phyloP scores from a whole-genome alignment of 2,329 filamentous ascomycete genomes.

The Hypocrella siamensis region DNA sequence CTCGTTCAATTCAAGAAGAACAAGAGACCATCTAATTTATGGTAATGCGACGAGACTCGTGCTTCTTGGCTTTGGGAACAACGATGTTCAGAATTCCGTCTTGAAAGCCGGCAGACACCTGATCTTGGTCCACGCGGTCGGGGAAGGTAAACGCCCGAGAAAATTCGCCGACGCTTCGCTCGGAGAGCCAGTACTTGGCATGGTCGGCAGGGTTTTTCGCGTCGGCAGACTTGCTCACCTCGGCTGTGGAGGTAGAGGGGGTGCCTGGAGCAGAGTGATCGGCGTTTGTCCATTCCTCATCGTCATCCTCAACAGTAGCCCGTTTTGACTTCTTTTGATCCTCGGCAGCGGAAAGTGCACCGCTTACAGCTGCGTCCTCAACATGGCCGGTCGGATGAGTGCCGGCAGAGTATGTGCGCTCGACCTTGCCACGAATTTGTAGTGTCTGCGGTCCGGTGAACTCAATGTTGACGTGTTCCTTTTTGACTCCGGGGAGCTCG shows the following conservation, averaged over 20 bases:
- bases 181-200: constrained; percentile 55
- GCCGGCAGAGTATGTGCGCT: constrained; percentile 45
- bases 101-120: constrained; percentile 44
- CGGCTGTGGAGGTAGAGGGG: constrained; percentile 5
- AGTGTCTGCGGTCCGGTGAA: constrained; percentile 65
- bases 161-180: constrained; percentile 53
- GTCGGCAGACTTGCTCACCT: constrained; percentile 9
- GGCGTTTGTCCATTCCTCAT: constrained; percentile 12
- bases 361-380: constrained; percentile 22
- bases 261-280: constrained; percentile 3
- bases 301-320: constrained; percentile 49
- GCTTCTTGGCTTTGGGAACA: constrained; percentile 51
- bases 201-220: constrained; percentile 20
- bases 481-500: constrained; percentile 61
- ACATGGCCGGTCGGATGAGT: constrained; percentile 30
- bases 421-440: constrained; percentile 51
- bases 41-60: constrained; percentile 36
- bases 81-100: constrained; percentile 49
- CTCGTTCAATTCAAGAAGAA: too few species aligned
- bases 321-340: constrained; percentile 28
- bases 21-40: too few species aligned
- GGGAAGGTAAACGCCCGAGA: constrained; percentile 55
- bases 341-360: constrained; percentile 24
- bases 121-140: constrained; percentile 43
- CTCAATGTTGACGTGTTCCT: constrained; percentile 61